Base-by-base conservation (phyloP, 2,329 filamentous ascomycete species). In the Ophiocordyceps camponoti-rufipedis region DNA sequence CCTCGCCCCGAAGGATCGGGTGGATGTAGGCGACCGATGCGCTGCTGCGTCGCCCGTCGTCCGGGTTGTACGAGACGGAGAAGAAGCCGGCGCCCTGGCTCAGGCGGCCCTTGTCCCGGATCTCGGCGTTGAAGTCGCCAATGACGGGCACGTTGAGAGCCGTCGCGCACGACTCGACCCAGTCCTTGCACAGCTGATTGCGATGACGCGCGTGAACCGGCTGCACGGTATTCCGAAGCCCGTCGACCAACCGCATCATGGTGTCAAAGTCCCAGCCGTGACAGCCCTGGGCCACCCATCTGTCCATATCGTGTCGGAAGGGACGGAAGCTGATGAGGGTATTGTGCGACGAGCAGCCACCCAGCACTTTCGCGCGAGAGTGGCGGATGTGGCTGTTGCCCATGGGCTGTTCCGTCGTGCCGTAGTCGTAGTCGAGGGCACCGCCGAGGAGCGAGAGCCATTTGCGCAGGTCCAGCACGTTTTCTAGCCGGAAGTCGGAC, bases 11-110 rank as follows among this genome's bases (percentile, higher is more conserved):
- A 45, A 94, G 74, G 56, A 94, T 87, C 33, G 87, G 87, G 64
- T 94, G 87, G 57, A 94, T 88, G 66, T 94, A 94, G 16, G 87
- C 87, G 19, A 94, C 86, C 48, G 82, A 87, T 48, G 87, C 86
- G 58, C 82, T 88, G 67, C 82, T 89, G 50, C 87, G 78, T 54
- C 77, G 75, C 56, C 86, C 85, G 56, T 86, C 80, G 56, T 94
- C 86, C 3, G 87, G 87, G 67, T 94, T 93, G 68, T 94, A 94
- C 35, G 84, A 80, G 53, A 94, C 79, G 51, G 82, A 87, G 71
- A 94, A 89, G 72, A 94, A 94, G 46, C 87, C 87, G 28, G 91
- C 83, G 43, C 82, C 82, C 55, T 82, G 70, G 52, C 77, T 79
- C 51, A 94, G 66, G 41, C 78, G 71, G 47, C 87, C 87, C 44